These are phyloP conservation scores for Dioszegia hungarica DNA, from an alignment of 768 basidiomycete species.

Conservation along the genomic window DNA sequence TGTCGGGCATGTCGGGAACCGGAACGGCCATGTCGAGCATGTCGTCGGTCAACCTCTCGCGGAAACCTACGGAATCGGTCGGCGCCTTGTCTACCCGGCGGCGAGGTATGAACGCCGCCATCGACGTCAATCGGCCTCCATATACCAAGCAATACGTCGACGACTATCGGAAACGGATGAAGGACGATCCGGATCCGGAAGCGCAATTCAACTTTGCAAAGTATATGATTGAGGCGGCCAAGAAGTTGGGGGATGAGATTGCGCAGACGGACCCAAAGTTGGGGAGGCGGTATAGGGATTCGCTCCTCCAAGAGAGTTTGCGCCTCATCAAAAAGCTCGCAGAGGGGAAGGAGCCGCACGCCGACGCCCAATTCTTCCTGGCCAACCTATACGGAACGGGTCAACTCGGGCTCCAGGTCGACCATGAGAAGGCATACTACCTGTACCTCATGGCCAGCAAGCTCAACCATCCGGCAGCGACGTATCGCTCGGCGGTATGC, in stretches of 20 bases:
- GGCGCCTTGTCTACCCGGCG: constrained; percentile 46
- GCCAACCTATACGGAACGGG: constrained; percentile 97
- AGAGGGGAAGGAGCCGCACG: constrained; percentile 70
- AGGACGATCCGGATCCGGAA: constrained; percentile 95
- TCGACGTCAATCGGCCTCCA: constrained; percentile 54
- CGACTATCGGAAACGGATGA: constrained; percentile 93
- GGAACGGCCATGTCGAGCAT: neutral
- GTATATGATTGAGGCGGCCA: constrained; percentile 96
- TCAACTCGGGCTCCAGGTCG: constrained; percentile 87
- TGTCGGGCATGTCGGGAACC: constrained; percentile 6
- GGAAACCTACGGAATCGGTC: constrained; percentile 43
- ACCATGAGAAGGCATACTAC: constrained; percentile 96
- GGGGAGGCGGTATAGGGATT: constrained; percentile 84
- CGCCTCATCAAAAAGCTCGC: constrained; percentile 90
- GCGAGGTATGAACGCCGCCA: constrained; percentile 34
- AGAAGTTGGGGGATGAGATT: constrained; percentile 61
- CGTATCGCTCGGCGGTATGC: constrained; percentile 95
- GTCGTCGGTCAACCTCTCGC: constrained; percentile 38
- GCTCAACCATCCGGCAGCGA: constrained; percentile 90
- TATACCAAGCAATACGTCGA: constrained; percentile 96
- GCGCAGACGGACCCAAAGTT: constrained; percentile 54
- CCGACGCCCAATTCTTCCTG: constrained; percentile 97
- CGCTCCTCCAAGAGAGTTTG: constrained; percentile 77
- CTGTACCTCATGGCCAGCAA: constrained; percentile 95
- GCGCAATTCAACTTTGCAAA: constrained; percentile 97